Base-by-base conservation (phyloP, 768 basidiomycete genomes). In the Peribolospora kevripleyi region DNA sequence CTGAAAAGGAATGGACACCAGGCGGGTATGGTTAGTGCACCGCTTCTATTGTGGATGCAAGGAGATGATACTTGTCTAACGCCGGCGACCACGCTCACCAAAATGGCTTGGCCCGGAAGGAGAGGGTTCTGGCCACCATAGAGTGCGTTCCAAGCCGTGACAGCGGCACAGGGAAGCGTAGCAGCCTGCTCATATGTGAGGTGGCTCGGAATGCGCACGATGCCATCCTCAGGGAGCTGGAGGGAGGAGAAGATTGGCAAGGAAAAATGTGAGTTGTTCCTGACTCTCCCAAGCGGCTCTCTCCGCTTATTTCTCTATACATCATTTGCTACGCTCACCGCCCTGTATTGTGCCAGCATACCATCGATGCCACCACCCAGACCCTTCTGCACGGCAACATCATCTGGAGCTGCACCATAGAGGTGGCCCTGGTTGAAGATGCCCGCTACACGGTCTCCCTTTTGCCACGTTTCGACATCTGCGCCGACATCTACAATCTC, bases 71-170 rank as follows among this genome's bases (percentile, higher is more conserved):
- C 9, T 40, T 42, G 13, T 38, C 37, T 6, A 11, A 41, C 38
- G 39, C 39, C 8, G n/a, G 6, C 25, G 25, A 48, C 40, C 50
- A 25, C 25, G 25, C 25, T 25, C 25, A 25, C 25, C 25, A 25
- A 25, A 25, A 25, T 25, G 25, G 25, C 25, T 25, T 25, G 25
- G 25, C 25, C 25, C 25, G 25, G 25, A 25, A 25, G 25, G 25
- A 25, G 25, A 25, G 25, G 25, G 25, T 25, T 25, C 25, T 25
- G 25, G 25, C 25, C 25, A 10, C 76, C 57, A 70, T 60, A 51
- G 25, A 81, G 65, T 4, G 74, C 73, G 57, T 75, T 78, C 67
- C 79, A 81, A 0, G 80, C 77, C 0, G 78, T 81, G 54, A 81
- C 59, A 3, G 72, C 78, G 5, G 77, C 77, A 56, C 61, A 79